Evolutionary conservation across 805 yeast genomes (phyloP), one percentile per base, ranked within the genome.

Genomic region (Sugiyamaella americana): DNA sequence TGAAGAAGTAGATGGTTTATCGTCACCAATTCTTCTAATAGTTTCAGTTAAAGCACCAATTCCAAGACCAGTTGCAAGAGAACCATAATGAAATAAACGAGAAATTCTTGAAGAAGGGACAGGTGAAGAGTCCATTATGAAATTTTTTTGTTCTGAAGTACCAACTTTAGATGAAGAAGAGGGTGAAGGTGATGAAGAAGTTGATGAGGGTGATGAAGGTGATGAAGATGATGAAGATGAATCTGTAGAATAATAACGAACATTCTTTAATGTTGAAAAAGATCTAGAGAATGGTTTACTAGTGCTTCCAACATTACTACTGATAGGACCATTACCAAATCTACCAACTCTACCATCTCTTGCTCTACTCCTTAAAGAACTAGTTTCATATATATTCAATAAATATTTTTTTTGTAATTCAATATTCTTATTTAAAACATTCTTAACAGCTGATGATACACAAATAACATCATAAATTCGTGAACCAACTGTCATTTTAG

Each of bases 51-150:
- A 80, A 21, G 86, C 91, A 32, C 91, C 88, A 8, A 86, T 54
- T 1, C 96, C 95, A 60, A 93, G 80, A 1, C 91, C 87, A 0
- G 98, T 95, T 1, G 97, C 98, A 26, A 93, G 68, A 1, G 86
- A 71, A 6, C 98, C 97, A 62, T 89, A 93, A 65, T 93, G 98
- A 61, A 88, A 87, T 41, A 93, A 73, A 51, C 98, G 73, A 19
- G 88, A 86, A n/a, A 93, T 64, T 58, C 96, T 77, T 1, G 95
- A 76, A 17, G 89, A 73, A 2, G 98, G 98, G 16, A 93, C 93
- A 39, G 84, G 78, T 1, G 93, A 78, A 46, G 74, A 74, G 30
- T 77, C 65, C 74, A 79, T 63, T 50, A 76, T 75, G 54, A 72
- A 64, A 29, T 65, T 70, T n/a, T 64, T 64, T 46, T 61, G 62